phyloP scores from a whole-genome alignment of 2,329 filamentous ascomycete species.

The Fusarium avenaceum region DNA sequence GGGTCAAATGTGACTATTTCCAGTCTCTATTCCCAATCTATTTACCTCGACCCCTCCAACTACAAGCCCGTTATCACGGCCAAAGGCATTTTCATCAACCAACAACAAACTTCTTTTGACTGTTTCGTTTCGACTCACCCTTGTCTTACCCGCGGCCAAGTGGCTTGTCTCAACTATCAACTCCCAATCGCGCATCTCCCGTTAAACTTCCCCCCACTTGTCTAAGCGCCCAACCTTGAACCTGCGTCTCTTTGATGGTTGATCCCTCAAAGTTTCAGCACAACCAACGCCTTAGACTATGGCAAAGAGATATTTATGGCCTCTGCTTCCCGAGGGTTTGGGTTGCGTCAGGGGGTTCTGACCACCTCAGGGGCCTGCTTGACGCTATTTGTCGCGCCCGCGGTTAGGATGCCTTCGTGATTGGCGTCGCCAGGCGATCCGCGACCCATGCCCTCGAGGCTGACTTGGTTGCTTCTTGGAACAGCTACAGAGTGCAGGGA shows the following conservation, averaged over 20 bases:
- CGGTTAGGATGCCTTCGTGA: slow-evolving; percentile 46
- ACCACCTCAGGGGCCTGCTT: slow-evolving; percentile 19
- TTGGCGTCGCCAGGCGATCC: slow-evolving; percentile 46
- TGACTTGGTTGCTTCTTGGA: slow-evolving; percentile 37
- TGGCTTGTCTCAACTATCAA: slow-evolving; percentile 38
- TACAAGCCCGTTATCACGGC: slow-evolving; percentile 18
- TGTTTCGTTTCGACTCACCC: slow-evolving; percentile 22
- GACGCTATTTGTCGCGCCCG: slow-evolving; percentile 44
- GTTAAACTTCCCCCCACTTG: slow-evolving; percentile 38
- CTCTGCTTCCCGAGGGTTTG: slow-evolving; percentile 43
- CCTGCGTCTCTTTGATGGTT: slow-evolving; percentile 19
- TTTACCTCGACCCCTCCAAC: slow-evolving; percentile 1
- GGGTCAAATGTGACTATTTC: not conserved
- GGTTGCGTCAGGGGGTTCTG: slow-evolving; percentile 23
- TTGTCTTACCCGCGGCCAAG: slow-evolving; percentile 38
- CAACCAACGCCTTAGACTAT: slow-evolving; percentile 20
- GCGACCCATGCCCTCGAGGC: slow-evolving; percentile 32
- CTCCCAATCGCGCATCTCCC: slow-evolving; percentile 41
- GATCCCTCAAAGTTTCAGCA: slow-evolving; percentile 11
- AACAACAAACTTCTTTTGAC: not conserved
- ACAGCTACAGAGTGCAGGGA: slow-evolving; percentile 21
- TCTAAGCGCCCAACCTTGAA: slow-evolving; percentile 46
- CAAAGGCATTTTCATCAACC: slow-evolving; percentile 9
- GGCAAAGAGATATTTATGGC: slow-evolving; percentile 14
- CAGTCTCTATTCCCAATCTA: not conserved